Conservation (phyloP, 2,329 filamentous ascomycete genomes). For the Aspergillus alliaceus region DNA sequence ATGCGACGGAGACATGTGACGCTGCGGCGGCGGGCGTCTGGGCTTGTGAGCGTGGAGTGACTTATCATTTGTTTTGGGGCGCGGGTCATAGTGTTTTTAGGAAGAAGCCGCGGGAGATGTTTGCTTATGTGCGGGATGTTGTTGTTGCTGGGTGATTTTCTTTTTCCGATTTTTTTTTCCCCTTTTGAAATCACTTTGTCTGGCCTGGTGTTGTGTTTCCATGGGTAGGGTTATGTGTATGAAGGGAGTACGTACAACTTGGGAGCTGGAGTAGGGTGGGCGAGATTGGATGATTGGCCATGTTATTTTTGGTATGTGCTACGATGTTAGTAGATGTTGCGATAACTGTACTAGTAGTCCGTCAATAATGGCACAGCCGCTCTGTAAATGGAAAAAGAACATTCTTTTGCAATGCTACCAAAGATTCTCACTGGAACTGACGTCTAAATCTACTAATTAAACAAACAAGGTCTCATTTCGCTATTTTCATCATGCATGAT, state of each 20-base stretch:
- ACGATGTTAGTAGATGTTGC: too few species aligned
- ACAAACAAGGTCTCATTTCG: constrained; percentile 1
- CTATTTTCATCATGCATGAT: constrained; percentile 5
- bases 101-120: constrained; percentile 34
- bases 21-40: constrained; percentile 26
- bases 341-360: too few species aligned
- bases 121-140: constrained; percentile 38
- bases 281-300: too few species aligned
- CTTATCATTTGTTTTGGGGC: constrained; percentile 36
- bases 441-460: background rate
- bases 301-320: too few species aligned
- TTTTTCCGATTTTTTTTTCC: background rate
- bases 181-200: too few species aligned
- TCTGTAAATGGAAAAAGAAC: too few species aligned
- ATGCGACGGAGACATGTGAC: background rate
- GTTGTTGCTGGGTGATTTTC: constrained; percentile 20
- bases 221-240: too few species aligned
- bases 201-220: too few species aligned
- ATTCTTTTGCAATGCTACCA: background rate
- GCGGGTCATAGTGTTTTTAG: constrained; percentile 37
- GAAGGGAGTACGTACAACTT: too few species aligned
- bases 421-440: too few species aligned
- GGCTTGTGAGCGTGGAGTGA: constrained; percentile 34
- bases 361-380: too few species aligned
- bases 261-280: too few species aligned